These are phyloP conservation scores for Hypoxylon intermedium DNA, from an alignment of 495 filamentous ascomycete species.

Conservation along the genomic window DNA sequence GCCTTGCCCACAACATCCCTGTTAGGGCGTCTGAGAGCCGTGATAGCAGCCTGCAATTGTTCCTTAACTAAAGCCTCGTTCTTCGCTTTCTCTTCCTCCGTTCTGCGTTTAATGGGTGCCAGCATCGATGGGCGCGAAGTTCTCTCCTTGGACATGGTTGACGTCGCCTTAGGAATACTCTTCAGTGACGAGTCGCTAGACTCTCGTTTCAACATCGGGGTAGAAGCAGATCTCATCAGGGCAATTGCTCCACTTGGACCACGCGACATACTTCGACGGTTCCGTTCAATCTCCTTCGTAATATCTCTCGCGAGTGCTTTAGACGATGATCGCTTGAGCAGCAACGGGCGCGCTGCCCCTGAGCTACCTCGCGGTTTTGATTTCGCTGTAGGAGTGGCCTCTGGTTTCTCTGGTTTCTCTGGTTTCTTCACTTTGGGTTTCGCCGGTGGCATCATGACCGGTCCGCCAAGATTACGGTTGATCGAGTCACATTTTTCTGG, in stretches of 20 bases:
- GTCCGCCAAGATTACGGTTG: constrained; percentile 86
- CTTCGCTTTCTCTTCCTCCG: constrained; percentile 67
- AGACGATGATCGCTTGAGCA: constrained; percentile 52
- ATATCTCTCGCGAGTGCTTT: constrained; percentile 72
- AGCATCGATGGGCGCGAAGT: constrained; percentile 7
- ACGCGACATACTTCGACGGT: constrained; percentile 58
- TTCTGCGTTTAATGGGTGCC: constrained; percentile 27
- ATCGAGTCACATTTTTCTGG: constrained; percentile 80
- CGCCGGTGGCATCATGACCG: constrained; percentile 66
- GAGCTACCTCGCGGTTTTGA: constrained; percentile 60
- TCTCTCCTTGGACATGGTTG: constrained; percentile 49
- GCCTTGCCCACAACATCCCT: constrained; percentile 76
- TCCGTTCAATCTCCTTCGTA: constrained; percentile 66
- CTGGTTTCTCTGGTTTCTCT: constrained; percentile 7
- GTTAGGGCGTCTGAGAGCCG: constrained; percentile 84
- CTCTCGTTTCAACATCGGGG: constrained; percentile 69
- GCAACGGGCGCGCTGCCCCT: constrained; percentile 58
- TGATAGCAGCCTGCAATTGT: constrained; percentile 84
- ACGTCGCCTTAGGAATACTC: constrained; percentile 55
- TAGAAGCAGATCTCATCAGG: constrained; percentile 74
- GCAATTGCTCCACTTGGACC: constrained; percentile 61
- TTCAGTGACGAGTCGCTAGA: constrained; percentile 63
- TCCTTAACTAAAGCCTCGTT: constrained; percentile 79
- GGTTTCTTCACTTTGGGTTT: constrained; percentile 58
- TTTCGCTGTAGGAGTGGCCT: constrained; percentile 39